Evolutionary conservation across 257 asterid species (phyloP), one percentile per base, ranked within the genome.

Genomic region (Salvia splendens): DNA sequence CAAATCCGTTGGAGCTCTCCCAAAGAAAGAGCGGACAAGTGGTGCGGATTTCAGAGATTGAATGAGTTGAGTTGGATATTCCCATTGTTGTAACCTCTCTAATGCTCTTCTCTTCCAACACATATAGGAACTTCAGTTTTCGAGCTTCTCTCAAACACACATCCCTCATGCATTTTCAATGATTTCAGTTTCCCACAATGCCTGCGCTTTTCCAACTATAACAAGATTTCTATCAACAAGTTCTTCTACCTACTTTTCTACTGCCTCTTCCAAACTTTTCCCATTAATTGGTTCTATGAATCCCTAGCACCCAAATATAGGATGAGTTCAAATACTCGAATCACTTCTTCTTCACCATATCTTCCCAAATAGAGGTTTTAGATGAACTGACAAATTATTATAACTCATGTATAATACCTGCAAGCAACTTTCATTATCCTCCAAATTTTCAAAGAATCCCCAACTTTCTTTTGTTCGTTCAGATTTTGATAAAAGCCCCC

Each of bases 351-450:
- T 32, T 66, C 52, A 0, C 1, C 5, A 30, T 51, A 51, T 5
- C 17, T 38, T 7, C 71, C 62, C 53, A 66, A 10, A 28, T 52
- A 66, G 1, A 38, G 71, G 71, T 17, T 66, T 66, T 12, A 66
- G 8, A 40, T 51, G 8, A 50, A 51, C 24, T 0, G 63, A 52
- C 63, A 66, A 40, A 11, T 66, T 35, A 6, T 7, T 66, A 12
- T 66, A 66, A 12, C 71, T 66, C 71, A 51, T 11, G 9, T 40
- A 4, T 12, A 66, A 20, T 51, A 38, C 2, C 24, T 52, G 28
- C 16, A 52, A 38, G 53, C 63, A 66, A n/a, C 14, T 15, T n/a
- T 53, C 63, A 3, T 66, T 3, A 36, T 40, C 32, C 28, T 66
- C 42, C 4, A 28, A 20, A 53, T 66, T 14, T 0, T 15, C 51